Evolutionary conservation across 2,329 filamentous ascomycete species (phyloP).

Genomic region (Laburnicola sp.): DNA sequence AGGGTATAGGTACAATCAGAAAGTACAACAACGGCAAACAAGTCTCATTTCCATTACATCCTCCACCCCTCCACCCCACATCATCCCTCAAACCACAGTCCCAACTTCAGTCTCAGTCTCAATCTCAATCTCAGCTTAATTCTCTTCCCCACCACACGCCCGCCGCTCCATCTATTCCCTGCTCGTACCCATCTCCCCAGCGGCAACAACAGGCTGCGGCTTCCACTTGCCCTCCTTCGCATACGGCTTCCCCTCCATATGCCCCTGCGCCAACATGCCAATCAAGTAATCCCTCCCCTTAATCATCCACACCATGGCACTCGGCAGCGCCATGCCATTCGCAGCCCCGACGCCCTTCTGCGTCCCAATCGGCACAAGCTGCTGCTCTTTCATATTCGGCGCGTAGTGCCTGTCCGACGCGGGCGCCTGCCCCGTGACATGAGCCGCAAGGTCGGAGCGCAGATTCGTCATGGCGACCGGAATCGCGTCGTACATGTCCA

Average conservation of each 20-base stretch:
- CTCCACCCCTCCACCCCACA: too few relatives aligned
- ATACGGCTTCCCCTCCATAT: conserved; percentile 36
- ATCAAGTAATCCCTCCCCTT: conserved; percentile 51
- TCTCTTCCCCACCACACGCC: not conserved
- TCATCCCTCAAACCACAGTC: too few relatives aligned
- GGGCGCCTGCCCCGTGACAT: conserved; percentile 26
- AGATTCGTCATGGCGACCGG: conserved; percentile 53
- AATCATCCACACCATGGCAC: conserved; percentile 48
- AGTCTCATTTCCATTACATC: too few relatives aligned
- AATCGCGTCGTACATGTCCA: conserved; percentile 48
- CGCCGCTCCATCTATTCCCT: conserved; percentile 2
- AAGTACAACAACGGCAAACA: too few relatives aligned
- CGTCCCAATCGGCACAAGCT: conserved; percentile 42
- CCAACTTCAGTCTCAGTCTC: not conserved
- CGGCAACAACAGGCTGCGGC: conserved; percentile 24
- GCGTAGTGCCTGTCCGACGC: conserved; percentile 38
- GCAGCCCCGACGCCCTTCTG: conserved; percentile 43
- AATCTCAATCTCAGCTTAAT: not conserved
- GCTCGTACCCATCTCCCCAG: conserved; percentile 25
- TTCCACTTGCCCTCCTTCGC: conserved; percentile 45
- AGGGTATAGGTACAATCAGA: too few relatives aligned
- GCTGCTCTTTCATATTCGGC: conserved; percentile 39
- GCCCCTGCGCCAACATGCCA: conserved; percentile 27
- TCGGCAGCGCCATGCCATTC: conserved; percentile 44
- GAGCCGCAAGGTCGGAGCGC: conserved; percentile 50